Base-by-base conservation (phyloP, 768 basidiomycete species). In the Exidia glandulosa region DNA sequence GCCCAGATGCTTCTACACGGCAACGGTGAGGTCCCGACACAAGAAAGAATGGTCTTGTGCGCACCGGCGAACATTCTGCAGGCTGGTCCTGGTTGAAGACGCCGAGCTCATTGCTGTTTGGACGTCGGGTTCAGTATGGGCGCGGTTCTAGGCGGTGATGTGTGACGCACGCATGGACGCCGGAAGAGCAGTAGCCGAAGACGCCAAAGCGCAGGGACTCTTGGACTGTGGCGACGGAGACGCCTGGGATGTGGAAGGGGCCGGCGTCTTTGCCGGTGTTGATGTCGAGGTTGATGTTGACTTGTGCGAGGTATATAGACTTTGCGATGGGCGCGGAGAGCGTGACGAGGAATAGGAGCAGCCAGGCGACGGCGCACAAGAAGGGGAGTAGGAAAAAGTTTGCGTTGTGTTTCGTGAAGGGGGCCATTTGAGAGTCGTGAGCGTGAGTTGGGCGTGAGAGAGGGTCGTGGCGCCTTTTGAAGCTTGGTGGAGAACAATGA, bases 141-240 rank as follows among this genome's bases (percentile, higher is more conserved):
- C n/a, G n/a, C n/a, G n/a, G n/a, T 1, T 23, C 23, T n/a, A 27
- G 9, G 25, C 16, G 60, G 37, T 7, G 34, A 37, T 23, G 34
- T 29, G 14, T 32, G 48, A 66, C 73, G 67, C 68, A 81, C 79
- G 75, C 68, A 33, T 79, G 69, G 58, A 79, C 66, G 19, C 72
- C 74, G 32, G 78, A 77, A 37, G 77, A 71, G 69, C 84, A 86
- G 66, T 82, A 84, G 32, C 85, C 85, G 76, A 81, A 87, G 57
- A 84, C 78, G 59, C 85, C 84, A 67, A 85, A 80, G 45, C 71
- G 72, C 61, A 77, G 80, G 55, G 66, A 66, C 25, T 67, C 75
- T 31, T 63, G 69, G 45, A 72, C 76, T 48, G 70, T 71, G 56
- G 73, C 67, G 60, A 64, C 59, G 48, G 78, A 61, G 56, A 77